Evolutionary conservation across 2,329 filamentous ascomycete genomes (phyloP), one percentile per base, ranked within the genome.

Genomic region (Iodosphaeria phyllophila): DNA sequence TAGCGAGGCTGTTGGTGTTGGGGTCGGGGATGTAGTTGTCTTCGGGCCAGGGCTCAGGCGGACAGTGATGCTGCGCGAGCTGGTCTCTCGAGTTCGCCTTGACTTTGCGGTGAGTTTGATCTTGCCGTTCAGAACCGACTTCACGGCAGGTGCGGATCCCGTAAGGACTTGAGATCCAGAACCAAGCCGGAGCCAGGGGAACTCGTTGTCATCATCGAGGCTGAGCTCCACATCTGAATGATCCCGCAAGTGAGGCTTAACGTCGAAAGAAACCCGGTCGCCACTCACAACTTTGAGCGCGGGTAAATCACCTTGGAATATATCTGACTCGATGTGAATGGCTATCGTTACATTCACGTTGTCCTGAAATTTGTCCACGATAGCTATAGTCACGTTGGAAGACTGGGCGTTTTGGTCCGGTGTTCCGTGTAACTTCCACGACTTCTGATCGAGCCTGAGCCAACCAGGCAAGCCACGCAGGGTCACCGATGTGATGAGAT

Each of bases 381-480:
- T 63, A 5, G 52, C 53, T 20, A 83, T 51, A 1, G 58, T 65
- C 19, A 86, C 59, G 34, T 74, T 74, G 15, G 62, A 56, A 4
- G 70, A 64, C 24, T 55, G 52, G 4, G 67, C 62, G 25, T 56
- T 51, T n/a, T 54, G 39, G 0, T 71, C 67, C 3, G 75, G 68
- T 2, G 51, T 74, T 3, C 82, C 83, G 16, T 50, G 58, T 5
- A 92, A 47, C 1, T 50, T 51, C 41, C 82, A 62, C 0, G 68
- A 71, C 6, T 50, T 37, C 3, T 59, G 50, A 37, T 89, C 59
- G 26, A 89, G 64, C 0, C 52, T 51, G 14, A 91, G 45, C 83
- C 83, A 92, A 3, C 51, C 40, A 0, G 82, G 79, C 8, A 70
- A 43, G 14, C 60, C 48, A 1, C 61, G 32, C 0, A 50, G 56